Percentiles rank a stretch among this genome's conserved stretches.
Conservation (phyloP, 306 rosid genomes). For the Begonia masoniana region DNA sequence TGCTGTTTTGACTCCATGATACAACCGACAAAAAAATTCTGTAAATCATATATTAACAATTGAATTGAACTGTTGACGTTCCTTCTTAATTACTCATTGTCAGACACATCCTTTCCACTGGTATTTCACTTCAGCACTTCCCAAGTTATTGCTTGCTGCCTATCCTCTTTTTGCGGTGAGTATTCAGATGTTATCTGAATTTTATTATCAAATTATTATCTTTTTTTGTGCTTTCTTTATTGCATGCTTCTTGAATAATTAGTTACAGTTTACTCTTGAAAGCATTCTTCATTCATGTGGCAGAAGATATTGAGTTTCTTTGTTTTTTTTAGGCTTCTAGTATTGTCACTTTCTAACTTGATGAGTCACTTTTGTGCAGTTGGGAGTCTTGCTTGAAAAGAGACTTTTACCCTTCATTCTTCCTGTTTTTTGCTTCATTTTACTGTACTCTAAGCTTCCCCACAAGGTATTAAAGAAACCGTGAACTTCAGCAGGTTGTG, state of each 20-base stretch:
- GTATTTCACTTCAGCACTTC: conserved; percentile 94
- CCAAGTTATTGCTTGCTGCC: conserved; percentile 79
- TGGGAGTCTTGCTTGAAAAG: conserved; percentile 67
- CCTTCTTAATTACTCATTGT: conserved; percentile 31
- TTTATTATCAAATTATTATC: too few relatives aligned
- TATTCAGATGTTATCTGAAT: neutral
- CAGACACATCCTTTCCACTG: conserved; percentile 78
- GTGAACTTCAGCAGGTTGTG: conserved; percentile 4
- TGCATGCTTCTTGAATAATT: too few relatives aligned
- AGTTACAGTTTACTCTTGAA: too few relatives aligned
- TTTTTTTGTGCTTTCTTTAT: too few relatives aligned
- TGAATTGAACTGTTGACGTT: conserved; percentile 8
- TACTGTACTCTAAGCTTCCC: conserved; percentile 88
- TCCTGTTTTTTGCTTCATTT: conserved; percentile 65
- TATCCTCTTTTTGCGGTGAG: conserved; percentile 88
- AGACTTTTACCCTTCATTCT: conserved; percentile 44
- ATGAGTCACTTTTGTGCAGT: conserved; percentile 40
- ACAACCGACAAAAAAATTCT: too few relatives aligned
- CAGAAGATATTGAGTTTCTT: neutral
- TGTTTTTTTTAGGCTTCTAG: neutral
- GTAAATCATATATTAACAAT: too few relatives aligned
- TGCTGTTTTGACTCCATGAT: too few relatives aligned
- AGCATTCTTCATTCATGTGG: too few relatives aligned
- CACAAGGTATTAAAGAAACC: conserved; percentile 56
- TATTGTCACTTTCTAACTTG: conserved; percentile 11